Percentiles rank a stretch among this genome's conserved stretches.
phyloP scores from a whole-genome alignment of 106 monocot species.

The Dioscorea zingiberensis region DNA sequence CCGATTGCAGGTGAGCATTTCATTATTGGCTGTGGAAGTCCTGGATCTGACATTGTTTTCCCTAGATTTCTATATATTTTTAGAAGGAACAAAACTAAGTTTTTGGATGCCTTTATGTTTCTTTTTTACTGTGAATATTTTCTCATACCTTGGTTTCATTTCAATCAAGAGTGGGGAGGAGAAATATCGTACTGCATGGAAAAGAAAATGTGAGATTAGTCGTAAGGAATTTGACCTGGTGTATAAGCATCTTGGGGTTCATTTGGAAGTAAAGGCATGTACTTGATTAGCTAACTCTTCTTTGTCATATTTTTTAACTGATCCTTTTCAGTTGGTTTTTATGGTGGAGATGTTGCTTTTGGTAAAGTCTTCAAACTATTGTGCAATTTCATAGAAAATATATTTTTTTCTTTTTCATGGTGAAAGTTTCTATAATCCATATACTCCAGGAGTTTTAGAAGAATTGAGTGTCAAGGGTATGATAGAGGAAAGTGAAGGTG shows the following conservation, averaged over 20 bases:
- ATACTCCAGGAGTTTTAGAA: slow-evolving; percentile 44
- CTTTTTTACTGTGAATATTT: background rate
- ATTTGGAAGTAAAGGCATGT: slow-evolving; percentile 56
- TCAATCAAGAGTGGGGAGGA: slow-evolving; percentile 42
- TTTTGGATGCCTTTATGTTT: background rate
- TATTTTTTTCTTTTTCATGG: slow-evolving; percentile 27
- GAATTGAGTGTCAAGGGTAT: slow-evolving; percentile 50
- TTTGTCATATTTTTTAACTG: too few relatives aligned
- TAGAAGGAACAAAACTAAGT: too few relatives aligned
- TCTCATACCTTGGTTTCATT: slow-evolving; percentile 3
- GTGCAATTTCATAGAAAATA: background rate
- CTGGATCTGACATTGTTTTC: too few relatives aligned
- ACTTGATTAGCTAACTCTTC: too few relatives aligned
- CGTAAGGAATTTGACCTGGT: slow-evolving; percentile 54
- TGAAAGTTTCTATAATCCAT: slow-evolving; percentile 69
- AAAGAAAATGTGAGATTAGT: slow-evolving; percentile 63
- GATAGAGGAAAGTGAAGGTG: slow-evolving; percentile 87
- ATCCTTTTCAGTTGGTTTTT: too few relatives aligned
- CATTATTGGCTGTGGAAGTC: too few relatives aligned
- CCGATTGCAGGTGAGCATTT: slow-evolving; percentile 28
- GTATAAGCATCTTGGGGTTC: slow-evolving; percentile 45
- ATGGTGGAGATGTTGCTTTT: too few relatives aligned
- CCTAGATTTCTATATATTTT: too few relatives aligned
- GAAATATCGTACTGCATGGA: slow-evolving; percentile 55
- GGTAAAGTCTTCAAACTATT: background rate